A percentile compares a stretch with the other conserved stretches of the same genome.
Conservation (phyloP, 345 rosid species). For the Crucihimalaya himalaica region DNA sequence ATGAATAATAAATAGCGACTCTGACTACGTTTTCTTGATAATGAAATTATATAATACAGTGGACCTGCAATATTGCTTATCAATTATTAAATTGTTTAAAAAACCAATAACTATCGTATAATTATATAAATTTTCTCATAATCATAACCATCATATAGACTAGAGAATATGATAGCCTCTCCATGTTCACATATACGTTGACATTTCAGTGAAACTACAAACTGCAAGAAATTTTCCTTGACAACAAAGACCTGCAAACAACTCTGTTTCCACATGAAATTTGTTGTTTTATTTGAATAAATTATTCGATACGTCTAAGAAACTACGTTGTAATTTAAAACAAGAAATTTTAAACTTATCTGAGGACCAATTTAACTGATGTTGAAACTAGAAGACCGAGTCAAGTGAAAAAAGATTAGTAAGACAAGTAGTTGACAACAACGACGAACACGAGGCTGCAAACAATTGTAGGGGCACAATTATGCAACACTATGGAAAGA, state of each 20-base stretch:
- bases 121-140: neutral
- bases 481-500: too few species aligned
- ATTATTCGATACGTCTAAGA: neutral
- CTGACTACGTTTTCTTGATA: neutral
- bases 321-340: conserved; percentile 12
- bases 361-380: conserved; percentile 13
- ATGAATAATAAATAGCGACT: neutral
- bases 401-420: conserved; percentile 3
- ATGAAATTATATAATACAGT: neutral
- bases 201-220: conserved; percentile 17
- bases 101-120: neutral
- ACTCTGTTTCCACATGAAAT: conserved; percentile 35
- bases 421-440: conserved; percentile 5
- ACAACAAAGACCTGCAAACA: conserved; percentile 38
- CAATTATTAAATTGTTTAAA: neutral
- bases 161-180: conserved; percentile 22
- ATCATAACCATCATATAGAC: conserved; percentile 3
- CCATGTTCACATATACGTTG: conserved; percentile 37
- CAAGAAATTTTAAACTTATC: neutral
- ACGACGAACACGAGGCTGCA: neutral
- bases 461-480: too few species aligned
- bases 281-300: conserved; percentile 11
- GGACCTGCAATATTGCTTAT: neutral
- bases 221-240: neutral
- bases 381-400: conserved; percentile 27